Base-by-base conservation (phyloP, 345 rosid genomes). In the Odontarrhena argentea region DNA sequence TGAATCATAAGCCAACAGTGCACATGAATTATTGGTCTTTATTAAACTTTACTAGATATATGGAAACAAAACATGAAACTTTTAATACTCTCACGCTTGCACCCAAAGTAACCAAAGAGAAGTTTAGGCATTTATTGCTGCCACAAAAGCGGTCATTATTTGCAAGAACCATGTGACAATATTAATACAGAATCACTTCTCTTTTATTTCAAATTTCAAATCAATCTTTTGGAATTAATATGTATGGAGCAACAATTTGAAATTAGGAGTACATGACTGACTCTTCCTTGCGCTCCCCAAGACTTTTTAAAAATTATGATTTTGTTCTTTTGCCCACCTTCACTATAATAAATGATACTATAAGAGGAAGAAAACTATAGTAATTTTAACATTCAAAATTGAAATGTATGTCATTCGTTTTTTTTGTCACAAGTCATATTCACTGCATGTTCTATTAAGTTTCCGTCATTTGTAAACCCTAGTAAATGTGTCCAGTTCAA, bases 141-240 rank as follows among this genome's bases (percentile, higher is more conserved):
- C 63, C 43, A 18, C 69, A 63, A 71, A 63, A 44, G 58, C 69
- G 64, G 75, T 49, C 70, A 56, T 49, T 56, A 43, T 63, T 47
- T 65, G 60, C 76, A 72, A 56, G 76, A 65, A 64, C 60, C 76
- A 72, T 65, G 76, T 64, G 76, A 72, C 70, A 55, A 63, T 63
- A 63, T 47, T 63, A 38, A 71, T 22, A 11, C 28, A 60, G n/a
- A 40, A 60, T 26, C 60, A 49, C 54, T 72, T 72, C 47, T 49
- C 76, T 28, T 46, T n/a, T 51, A 35, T 63, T 52, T 53, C 54
- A 55, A 70, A 53, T 0, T 70, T 70, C 36, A 35, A 70, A 61
- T 36, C 41, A 7, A 24, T 70, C 32, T 10, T 35, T 44, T 53
- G 18, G 18, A 43, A 43, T 28, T 38, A 32, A 38, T 32, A 32